phyloP scores from a whole-genome alignment of 306 rosid genomes.

The Echinosophora koreensis region DNA sequence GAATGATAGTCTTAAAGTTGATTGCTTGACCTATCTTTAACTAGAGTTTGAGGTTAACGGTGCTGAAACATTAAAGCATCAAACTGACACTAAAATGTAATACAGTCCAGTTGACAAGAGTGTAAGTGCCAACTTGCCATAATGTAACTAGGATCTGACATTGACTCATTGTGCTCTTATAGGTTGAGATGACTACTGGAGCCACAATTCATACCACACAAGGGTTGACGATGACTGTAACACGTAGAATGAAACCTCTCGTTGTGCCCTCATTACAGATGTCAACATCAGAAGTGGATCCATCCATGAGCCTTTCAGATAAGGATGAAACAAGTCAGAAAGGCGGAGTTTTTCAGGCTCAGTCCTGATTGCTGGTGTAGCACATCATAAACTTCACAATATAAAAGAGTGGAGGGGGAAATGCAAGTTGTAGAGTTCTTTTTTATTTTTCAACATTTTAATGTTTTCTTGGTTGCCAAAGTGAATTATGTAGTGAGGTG shows the following conservation, averaged over 20 bases:
- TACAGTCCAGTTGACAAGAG: neutral
- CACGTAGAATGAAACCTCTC: slow-evolving; percentile 81
- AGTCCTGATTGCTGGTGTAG: slow-evolving; percentile 42
- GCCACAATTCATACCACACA: slow-evolving; percentile 96
- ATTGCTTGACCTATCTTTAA: slow-evolving; percentile 22
- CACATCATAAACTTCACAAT: slow-evolving; percentile 11
- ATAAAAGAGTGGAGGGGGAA: slow-evolving; percentile 20
- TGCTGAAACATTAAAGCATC: slow-evolving; percentile 3
- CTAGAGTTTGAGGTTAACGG: slow-evolving; percentile 10
- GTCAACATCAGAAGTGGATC: slow-evolving; percentile 58
- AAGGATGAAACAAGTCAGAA: slow-evolving; percentile 60
- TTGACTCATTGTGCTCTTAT: slow-evolving; percentile 39
- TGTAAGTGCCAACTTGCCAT: neutral
- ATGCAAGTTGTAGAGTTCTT: neutral
- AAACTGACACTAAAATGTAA: slow-evolving; percentile 27
- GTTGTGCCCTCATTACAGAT: slow-evolving; percentile 73
- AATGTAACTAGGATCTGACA: slow-evolving; percentile 28
- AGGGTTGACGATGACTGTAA: slow-evolving; percentile 89
- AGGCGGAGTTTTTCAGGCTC: slow-evolving; percentile 62
- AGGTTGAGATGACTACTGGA: slow-evolving; percentile 97
- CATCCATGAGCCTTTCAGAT: slow-evolving; percentile 53
- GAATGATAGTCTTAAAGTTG: slow-evolving; percentile 24
- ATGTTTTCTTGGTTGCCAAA: neutral
- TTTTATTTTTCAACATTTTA: slow-evolving; percentile 15
- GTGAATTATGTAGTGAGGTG: slow-evolving; percentile 27